These are phyloP conservation scores for Fusarium chuoi DNA, from an alignment of 2,329 filamentous ascomycete genomes.

Conservation along the genomic window DNA sequence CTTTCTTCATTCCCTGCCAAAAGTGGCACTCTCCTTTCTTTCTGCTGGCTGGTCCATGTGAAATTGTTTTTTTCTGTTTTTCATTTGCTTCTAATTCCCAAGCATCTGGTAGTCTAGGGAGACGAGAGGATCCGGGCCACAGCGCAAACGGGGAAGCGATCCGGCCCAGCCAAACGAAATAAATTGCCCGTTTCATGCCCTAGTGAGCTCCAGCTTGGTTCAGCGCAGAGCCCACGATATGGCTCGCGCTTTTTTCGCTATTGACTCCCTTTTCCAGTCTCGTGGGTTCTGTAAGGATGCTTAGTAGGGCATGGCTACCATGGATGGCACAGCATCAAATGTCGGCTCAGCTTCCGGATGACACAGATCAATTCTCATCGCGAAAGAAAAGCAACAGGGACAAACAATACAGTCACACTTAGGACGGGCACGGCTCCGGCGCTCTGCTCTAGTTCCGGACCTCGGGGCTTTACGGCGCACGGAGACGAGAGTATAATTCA, in stretches of 20 bases:
- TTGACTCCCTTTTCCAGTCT: conserved; percentile 34
- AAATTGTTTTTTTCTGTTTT: conserved; percentile 32
- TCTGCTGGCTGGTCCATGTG: conserved; percentile 14
- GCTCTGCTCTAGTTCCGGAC: conserved; percentile 12
- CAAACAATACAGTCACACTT: neutral
- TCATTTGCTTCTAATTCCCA: conserved; percentile 40
- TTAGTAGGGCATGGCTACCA: neutral
- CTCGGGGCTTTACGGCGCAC: conserved; percentile 34
- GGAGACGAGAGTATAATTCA: conserved; percentile 7
- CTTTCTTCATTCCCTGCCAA: conserved; percentile 8
- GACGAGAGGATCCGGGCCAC: conserved; percentile 32
- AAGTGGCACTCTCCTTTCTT: conserved; percentile 28
- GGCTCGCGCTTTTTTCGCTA: conserved; percentile 37
- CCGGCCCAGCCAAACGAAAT: conserved; percentile 42
- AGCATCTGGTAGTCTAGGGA: conserved; percentile 42
- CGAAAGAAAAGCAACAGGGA: conserved; percentile 13
- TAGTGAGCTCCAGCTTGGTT: conserved; percentile 24
- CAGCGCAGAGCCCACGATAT: conserved; percentile 32
- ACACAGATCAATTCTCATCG: conserved; percentile 4
- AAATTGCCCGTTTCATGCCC: conserved; percentile 41
- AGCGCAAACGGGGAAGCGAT: conserved; percentile 40
- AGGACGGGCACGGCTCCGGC: conserved; percentile 1
- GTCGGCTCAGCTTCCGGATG: conserved; percentile 30
- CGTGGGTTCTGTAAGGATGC: conserved; percentile 22
- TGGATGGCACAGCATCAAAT: conserved; percentile 18